Conservation (phyloP, 257 asterid species). For the Solanum boliviense region DNA sequence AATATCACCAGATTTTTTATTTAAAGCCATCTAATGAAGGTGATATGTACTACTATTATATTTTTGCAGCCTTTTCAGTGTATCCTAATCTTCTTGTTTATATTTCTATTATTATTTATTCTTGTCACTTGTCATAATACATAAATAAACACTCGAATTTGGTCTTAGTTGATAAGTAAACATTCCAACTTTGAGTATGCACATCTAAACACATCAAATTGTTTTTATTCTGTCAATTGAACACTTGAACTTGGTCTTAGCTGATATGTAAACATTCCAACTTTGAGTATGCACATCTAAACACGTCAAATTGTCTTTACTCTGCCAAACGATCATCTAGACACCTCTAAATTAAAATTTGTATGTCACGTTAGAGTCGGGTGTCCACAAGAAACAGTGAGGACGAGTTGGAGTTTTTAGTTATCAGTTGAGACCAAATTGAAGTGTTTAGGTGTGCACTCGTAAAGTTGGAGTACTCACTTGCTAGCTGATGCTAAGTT, state of each 20-base stretch:
- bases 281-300: background rate
- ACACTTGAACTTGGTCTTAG: background rate
- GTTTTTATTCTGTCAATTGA: background rate
- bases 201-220: background rate
- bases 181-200: background rate
- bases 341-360: background rate
- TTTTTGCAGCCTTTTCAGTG: background rate
- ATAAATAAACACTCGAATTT: background rate
- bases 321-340: background rate
- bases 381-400: background rate
- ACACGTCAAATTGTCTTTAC: background rate
- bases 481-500: background rate
- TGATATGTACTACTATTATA: conserved; percentile 1
- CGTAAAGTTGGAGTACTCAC: background rate
- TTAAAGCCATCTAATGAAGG: conserved; percentile 26
- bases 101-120: background rate
- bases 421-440: background rate
- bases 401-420: background rate
- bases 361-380: background rate
- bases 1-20: conserved; percentile 23
- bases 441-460: background rate
- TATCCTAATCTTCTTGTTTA: background rate
- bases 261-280: background rate
- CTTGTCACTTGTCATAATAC: background rate
- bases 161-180: background rate